A percentile compares a stretch with the other conserved stretches of the same genome.
These are phyloP conservation scores for Chamaenerion angustifolium DNA, from an alignment of 345 rosid genomes.

Conservation along the genomic window DNA sequence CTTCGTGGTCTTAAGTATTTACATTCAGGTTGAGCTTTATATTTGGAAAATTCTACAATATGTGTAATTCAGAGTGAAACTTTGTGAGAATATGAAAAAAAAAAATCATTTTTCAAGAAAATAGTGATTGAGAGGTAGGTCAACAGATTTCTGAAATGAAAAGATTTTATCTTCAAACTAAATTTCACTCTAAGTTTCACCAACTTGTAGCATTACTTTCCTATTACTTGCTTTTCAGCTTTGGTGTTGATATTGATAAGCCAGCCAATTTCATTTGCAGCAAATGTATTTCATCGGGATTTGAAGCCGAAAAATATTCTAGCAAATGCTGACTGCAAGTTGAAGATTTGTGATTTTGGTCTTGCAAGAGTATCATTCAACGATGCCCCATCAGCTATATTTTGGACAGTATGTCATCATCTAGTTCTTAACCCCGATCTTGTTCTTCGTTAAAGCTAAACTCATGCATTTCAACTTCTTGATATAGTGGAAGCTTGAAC, in stretches of 20 bases:
- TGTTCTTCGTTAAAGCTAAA: neutral
- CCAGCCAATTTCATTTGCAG: conserved; percentile 29
- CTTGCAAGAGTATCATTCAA: conserved; percentile 94
- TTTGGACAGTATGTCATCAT: conserved; percentile 80
- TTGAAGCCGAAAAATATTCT: conserved; percentile 95
- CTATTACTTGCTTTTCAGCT: neutral
- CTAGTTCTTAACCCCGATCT: neutral
- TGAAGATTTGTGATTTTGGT: conserved; percentile 98
- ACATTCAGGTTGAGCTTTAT: conserved; percentile 53
- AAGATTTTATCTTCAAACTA: too few species aligned
- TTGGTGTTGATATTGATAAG: conserved; percentile 1
- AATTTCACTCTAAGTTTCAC: too few species aligned
- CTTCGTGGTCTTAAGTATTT: conserved; percentile 89
- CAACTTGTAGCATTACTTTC: too few species aligned
- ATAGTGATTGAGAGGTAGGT: too few species aligned
- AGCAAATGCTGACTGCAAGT: conserved; percentile 95
- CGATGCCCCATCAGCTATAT: conserved; percentile 94
- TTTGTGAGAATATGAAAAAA: too few species aligned
- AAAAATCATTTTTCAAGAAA: too few species aligned
- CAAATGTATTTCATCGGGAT: conserved; percentile 94
- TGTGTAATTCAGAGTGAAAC: too few species aligned
- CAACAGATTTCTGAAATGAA: too few species aligned
- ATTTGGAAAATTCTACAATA: too few species aligned
- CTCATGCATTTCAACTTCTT: neutral
- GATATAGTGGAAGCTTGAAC: neutral